Evolutionary conservation across 495 filamentous ascomycete genomes (phyloP), one percentile per base, ranked within the genome.

Genomic region (Neurospora sp.): DNA sequence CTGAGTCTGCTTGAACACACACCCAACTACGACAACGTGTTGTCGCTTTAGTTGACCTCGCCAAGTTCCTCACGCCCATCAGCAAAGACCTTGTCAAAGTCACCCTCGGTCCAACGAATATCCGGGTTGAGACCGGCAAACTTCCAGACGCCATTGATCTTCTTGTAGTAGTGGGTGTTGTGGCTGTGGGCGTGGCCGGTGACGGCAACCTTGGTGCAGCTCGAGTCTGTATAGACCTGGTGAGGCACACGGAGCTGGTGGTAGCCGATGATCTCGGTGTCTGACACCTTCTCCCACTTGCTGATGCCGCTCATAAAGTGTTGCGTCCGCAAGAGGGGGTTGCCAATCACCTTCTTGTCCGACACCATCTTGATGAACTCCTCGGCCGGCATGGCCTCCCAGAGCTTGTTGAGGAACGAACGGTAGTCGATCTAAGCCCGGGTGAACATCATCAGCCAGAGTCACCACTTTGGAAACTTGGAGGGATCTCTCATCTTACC

Each of bases 201-300:
- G 79, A 87, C 82, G 31, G 80, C 80, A 46, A 90, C 89, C 59
- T 82, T 78, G 71, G 77, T 81, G 53, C 82, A 74, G 71, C 79
- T 85, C 39, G 77, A 81, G 76, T 89, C 88, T 8, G 83, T 89
- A 82, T 91, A 92, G 53, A 83, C 81, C 82, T 86, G 84, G 75
- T 94, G 92, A 41, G 91, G 90, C 71, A 92, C 92, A 68, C 92
- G 91, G 70, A 93, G 83, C 83, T 94, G 92, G 79, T 94, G 92
- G 78, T 90, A 88, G 68, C 91, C 92, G 73, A 88, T 84, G 72
- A 92, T 86, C 78, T 91, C 88, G 38, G 83, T 86, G 72, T 93
- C 91, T 40, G 86, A 87, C 69, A 90, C 78, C 78, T 88, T 89
- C 83, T 92, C 89, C 91, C 91, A 94, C 81, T 83, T 84, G 78